Base-by-base conservation (phyloP, 371 early-diverging fungal species). In the Syncephalastrum monosporum region DNA sequence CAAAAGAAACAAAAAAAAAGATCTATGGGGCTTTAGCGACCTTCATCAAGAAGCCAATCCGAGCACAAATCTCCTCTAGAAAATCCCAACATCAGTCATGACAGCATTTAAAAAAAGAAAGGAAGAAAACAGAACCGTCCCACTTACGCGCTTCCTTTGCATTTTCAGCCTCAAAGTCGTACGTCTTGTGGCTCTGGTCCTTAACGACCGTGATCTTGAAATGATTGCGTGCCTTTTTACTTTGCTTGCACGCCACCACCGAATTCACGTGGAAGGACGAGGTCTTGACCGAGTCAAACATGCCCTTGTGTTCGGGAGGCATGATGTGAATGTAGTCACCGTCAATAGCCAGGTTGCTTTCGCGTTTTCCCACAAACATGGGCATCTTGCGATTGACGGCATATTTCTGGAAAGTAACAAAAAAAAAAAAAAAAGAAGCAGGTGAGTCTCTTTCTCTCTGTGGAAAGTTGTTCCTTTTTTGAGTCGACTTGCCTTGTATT, bases 251-350 rank as follows among this genome's bases (percentile, higher is more conserved):
- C 14, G 88, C 83, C n/a, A 81, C 42, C 23, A 96, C 83, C 1
- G 83, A 72, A 61, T 81, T 84, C 38, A 92, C 89, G 63, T 93
- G 92, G 66, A 91, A 92, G 0, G 91, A 89, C 6, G 84, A 72
- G 42, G 93, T 92, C 68, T 91, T 91, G 42, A 89, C 86, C 33
- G 85, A 81, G 59, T 92, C 91, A 75, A 91, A 90, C 65, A 91
- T 75, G 56, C 86, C 82, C 62, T 86, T 84, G 42, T 89, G 89
- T 52, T 94, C 95, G 0, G 90, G 77, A 1, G 94, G 91, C 84
- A 93, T 88, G 38, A 98, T 72, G 56, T 94, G 90, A 41, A 98
- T 83, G 59, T 94, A 92, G 48, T 94, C 95, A 4, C 96, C 97
- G 69, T 96, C 96, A 48, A 98, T 91, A 0, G 94, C 92, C 25